Conservation (phyloP, 495 filamentous ascomycete genomes). For the Trichoderma parareesei region DNA sequence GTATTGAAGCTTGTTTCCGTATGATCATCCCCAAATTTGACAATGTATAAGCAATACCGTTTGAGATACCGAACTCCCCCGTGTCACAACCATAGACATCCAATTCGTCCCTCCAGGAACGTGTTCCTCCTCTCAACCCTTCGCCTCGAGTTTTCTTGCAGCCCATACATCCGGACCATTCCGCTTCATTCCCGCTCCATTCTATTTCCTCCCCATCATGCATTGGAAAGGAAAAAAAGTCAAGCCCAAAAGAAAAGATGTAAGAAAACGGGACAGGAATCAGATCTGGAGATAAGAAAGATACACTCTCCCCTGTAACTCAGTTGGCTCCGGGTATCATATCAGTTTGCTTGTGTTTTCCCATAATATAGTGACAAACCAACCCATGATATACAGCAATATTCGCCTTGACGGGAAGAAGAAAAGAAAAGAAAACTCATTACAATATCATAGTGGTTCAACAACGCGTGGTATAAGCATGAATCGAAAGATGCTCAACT, state of each 20-base stretch:
- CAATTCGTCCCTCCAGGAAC: background rate
- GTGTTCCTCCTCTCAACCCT: background rate
- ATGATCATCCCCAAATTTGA: background rate
- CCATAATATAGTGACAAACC: background rate
- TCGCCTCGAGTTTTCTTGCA: background rate
- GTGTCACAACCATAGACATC: background rate
- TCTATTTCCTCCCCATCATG: background rate
- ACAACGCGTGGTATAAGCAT: background rate
- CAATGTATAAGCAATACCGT: background rate
- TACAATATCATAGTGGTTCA: too few species aligned
- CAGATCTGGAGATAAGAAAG: too few species aligned
- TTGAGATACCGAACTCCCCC: background rate
- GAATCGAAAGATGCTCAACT: background rate
- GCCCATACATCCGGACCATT: background rate
- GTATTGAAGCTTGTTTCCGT: background rate
- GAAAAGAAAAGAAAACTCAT: background rate
- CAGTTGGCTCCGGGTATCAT: slow-evolving; percentile 5
- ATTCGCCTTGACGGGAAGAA: background rate
- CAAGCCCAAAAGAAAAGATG: background rate
- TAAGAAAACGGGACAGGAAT: too few species aligned
- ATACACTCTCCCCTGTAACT: background rate
- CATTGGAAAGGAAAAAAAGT: background rate
- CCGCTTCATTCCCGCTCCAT: background rate
- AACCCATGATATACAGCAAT: background rate
- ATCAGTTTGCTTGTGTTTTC: background rate